Evolutionary conservation across 495 filamentous ascomycete genomes (phyloP), one percentile per base, ranked within the genome.

Genomic region (Entonaema liquescens): DNA sequence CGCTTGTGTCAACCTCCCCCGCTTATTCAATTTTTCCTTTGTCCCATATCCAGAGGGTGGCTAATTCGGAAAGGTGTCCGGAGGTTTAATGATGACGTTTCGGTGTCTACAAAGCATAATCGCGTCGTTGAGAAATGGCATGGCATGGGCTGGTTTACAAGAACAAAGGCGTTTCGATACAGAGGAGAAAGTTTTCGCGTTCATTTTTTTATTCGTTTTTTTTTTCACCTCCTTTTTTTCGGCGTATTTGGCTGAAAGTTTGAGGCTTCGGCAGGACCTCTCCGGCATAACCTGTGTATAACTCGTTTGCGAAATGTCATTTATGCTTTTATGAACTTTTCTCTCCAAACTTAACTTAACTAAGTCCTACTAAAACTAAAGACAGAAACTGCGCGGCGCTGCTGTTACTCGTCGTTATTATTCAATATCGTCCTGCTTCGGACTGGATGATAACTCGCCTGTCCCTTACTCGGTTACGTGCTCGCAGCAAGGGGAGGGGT

Each of bases 1-100:
- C 31, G 47, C 17, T 5, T 33, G 6, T 33, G 0, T 6, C 31
- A 2, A 2, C 31, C 31, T 33, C 31, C 31, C 31, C 31, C 31
- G 31, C 11, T 44, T 44, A 42, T 19, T 63, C 17, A 55, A n/a
- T 33, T 59, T 72, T 72, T 68, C 59, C 17, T 72, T 65, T 72
- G 64, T 72, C 23, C 11, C 19, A 15, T 52, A 56, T 47, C 35
- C 28, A 60, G 21, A 49, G 54, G 36, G 59, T 49, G 58, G 62
- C 25, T 54, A 55, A 56, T 29, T 21, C 28, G 53, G 29, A 31
- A 56, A 29, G 53, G 53, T 56, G 53, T 28, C 28, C 29, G 53
- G 53, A 56, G 53, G 53, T 33, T 33, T 56, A 56, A 56, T 53
- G 49, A 53, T 56, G 29, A 56, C 29, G 26, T 19, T 33, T 56